These are phyloP conservation scores for Cladorrhinum sp. DNA, from an alignment of 2,329 filamentous ascomycete genomes.

Conservation along the genomic window DNA sequence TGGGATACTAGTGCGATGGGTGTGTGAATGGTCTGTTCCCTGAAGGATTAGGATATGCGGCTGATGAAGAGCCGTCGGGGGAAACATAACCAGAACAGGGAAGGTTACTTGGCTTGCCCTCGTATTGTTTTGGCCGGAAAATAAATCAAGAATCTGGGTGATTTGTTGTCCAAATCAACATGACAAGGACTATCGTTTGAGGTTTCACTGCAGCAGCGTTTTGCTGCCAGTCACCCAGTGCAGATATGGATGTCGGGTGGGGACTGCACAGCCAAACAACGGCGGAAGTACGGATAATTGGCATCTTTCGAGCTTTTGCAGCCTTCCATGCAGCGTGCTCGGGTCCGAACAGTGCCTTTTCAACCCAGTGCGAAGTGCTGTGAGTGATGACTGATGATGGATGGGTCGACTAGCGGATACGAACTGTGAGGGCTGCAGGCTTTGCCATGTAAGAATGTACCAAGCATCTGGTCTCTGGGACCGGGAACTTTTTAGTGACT, in stretches of 20 bases:
- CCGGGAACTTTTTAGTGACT: background rate
- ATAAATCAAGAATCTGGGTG: background rate
- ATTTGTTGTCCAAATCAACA: background rate
- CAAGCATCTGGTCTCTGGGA: background rate
- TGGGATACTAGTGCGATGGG: conserved; percentile 12
- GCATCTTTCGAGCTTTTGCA: too few species aligned
- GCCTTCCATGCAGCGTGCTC: background rate
- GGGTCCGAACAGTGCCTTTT: too few species aligned
- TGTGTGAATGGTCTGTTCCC: background rate
- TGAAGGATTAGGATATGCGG: too few species aligned
- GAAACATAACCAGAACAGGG: background rate
- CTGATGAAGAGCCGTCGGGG: background rate
- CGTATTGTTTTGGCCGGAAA: background rate
- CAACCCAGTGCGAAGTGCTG: background rate
- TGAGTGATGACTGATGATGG: background rate
- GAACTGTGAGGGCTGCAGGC: conserved; percentile 1
- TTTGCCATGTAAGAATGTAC: too few species aligned
- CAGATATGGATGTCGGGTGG: too few species aligned
- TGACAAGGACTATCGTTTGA: background rate
- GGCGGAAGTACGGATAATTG: too few species aligned
- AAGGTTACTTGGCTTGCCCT: too few species aligned
- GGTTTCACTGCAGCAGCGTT: background rate
- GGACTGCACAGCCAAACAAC: too few species aligned
- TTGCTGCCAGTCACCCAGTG: too few species aligned
- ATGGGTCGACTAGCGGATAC: conserved; percentile 3